These are phyloP conservation scores for Ilex aquifolium DNA, from an alignment of 257 asterid species.

Conservation along the genomic window DNA sequence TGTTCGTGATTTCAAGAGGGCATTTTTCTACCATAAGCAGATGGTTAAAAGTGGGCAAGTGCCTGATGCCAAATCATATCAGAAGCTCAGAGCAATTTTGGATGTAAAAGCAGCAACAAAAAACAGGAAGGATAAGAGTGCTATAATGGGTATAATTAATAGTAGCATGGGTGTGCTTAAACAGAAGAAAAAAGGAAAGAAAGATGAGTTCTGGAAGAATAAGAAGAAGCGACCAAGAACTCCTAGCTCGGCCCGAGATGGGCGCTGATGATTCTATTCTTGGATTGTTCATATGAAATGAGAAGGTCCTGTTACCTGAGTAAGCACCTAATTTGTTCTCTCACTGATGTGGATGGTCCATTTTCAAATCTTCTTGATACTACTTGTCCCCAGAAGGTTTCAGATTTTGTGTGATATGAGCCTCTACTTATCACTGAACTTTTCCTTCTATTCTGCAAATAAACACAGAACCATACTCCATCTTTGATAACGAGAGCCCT, in stretches of 20 bases:
- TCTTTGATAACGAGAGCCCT: no score
- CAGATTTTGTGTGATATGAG: no score
- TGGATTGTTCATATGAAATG: not conserved
- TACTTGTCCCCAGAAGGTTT: no score
- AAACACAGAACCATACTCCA: no score
- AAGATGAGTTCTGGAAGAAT: conserved; percentile 83
- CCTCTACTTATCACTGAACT: no score
- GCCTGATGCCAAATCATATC: conserved; percentile 70
- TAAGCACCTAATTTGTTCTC: no score
- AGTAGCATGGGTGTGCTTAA: conserved; percentile 69
- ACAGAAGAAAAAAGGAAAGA: conserved; percentile 60
- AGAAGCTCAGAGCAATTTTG: conserved; percentile 72
- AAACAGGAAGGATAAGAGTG: conserved; percentile 79
- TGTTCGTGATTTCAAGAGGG: conserved; percentile 85
- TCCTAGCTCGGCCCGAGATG: conserved; percentile 15
- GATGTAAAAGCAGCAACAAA: conserved; percentile 71
- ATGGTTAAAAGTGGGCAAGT: conserved; percentile 84
- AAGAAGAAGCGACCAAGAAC: conserved; percentile 30
- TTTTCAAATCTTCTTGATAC: no score
- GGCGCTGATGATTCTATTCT: not conserved
- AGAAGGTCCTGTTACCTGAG: no score
- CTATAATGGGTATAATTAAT: conserved; percentile 73
- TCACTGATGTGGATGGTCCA: no score
- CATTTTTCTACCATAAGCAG: conserved; percentile 77
- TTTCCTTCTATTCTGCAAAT: no score